Evolutionary conservation across 1,284 basidiomycete genomes (phyloP), one percentile per base, ranked within the genome.

Genomic region (Rhodofomes roseus): DNA sequence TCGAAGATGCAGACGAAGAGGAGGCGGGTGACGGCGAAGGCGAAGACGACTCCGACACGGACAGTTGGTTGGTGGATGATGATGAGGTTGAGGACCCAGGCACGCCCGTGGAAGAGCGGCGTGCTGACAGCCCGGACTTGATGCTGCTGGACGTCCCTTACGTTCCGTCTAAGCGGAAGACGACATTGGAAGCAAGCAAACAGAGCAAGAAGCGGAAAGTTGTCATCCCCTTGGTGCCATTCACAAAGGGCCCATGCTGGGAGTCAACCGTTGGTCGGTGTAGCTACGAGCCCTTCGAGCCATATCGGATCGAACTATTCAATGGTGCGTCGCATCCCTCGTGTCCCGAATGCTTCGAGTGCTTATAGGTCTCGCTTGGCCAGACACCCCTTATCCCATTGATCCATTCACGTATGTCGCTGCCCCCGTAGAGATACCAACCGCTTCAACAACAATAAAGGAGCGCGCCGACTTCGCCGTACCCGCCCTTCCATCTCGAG

Each of bases 341-440:
- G 16, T 48, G 46, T 51, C 51, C 36, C 8, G 9, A 2, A 23
- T 12, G 23, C 53, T 18, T 22, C 52, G 51, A 6, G 12, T 2
- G 55, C 12, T 54, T 63, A 18, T 43, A 51, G n/a, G 60, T 55
- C 31, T 27, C 46, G 25, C 29, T 14, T 52, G n/a, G 39, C 31
- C 60, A 95, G 92, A 94, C 73, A 81, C 87, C 0, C 82, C 87
- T 18, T 80, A 82, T 63, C 84, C 87, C 7, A 79, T 95, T 56
- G 80, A 95, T 70, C 92, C 92, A 0, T 93, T 94, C 74, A 83
- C 82, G 1, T 93, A 84, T 64, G 77, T 87, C 25, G 87, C 90
- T 1, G 73, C 73, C 4, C 65, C 76, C 2, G 71, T 81, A 31
- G 77, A 79, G 59, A 60, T 70, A 63, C 61, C 68, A 65, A 22